These are phyloP conservation scores for thale cress (Arabidopsis thaliana) DNA, from an alignment of 345 rosid genomes.

Conservation along the genomic window TAIR10.1 NC_003070.9:7456501-7457000, in stretches of 20 bases:
- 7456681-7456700: slow-evolving; percentile 29
- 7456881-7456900: not conserved
- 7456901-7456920: not conserved
- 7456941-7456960: not conserved
- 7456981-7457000: slow-evolving; percentile 9
- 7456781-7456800: slow-evolving; percentile 24
- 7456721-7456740: slow-evolving; percentile 22
- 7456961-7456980: slow-evolving; percentile 4
- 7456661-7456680: too few species aligned
- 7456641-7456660: not conserved
- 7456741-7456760: slow-evolving; percentile 36
- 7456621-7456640: slow-evolving; percentile 2
- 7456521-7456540: slow-evolving; percentile 5
- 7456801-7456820: slow-evolving; percentile 31
- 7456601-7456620: slow-evolving; percentile 20
- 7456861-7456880: slow-evolving; percentile 8
- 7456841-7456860: slow-evolving; percentile 12
- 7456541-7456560: not conserved
- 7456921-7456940: not conserved
- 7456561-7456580: slow-evolving; percentile 1
- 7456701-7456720: slow-evolving; percentile 40
- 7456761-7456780: slow-evolving; percentile 22
- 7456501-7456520: slow-evolving; percentile 23
- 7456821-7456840: slow-evolving; percentile 35
- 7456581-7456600: not conserved